Conservation (phyloP, 805 yeast genomes). For the Nakazawaea laoshanensis region DNA sequence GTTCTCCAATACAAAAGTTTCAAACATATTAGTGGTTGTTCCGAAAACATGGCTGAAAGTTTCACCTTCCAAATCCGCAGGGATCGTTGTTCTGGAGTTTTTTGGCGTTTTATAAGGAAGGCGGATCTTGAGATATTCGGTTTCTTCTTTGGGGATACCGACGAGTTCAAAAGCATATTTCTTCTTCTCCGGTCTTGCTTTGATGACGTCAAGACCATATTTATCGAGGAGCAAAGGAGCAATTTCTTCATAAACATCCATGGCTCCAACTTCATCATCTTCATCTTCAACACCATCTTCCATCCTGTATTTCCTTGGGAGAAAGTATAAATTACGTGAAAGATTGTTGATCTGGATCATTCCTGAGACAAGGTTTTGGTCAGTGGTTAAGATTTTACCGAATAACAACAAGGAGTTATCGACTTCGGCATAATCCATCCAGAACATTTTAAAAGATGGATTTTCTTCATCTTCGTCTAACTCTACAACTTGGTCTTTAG, state of each 20-base stretch:
- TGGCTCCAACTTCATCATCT: conserved; percentile 33
- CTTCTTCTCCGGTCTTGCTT: conserved; percentile 61
- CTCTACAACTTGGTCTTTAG: conserved; percentile 18
- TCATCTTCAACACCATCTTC: conserved; percentile 21
- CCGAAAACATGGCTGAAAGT: conserved; percentile 81
- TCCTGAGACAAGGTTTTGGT: conserved; percentile 57
- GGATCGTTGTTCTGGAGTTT: conserved; percentile 37
- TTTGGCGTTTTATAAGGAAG: conserved; percentile 67
- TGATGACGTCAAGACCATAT: conserved; percentile 52
- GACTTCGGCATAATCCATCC: conserved; percentile 85
- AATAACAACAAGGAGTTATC: conserved; percentile 62
- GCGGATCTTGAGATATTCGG: conserved; percentile 72
- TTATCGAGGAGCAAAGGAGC: conserved; percentile 54
- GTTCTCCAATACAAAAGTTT: conserved; percentile 73
- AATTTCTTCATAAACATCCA: conserved; percentile 75
- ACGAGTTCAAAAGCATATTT: conserved; percentile 87
- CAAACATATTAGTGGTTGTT: conserved; percentile 63
- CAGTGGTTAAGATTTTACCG: conserved; percentile 66
- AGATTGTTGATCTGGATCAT: conserved; percentile 69
- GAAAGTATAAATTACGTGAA: conserved; percentile 62
- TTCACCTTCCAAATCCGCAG: conserved; percentile 62
- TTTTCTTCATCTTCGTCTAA: conserved; percentile 28
- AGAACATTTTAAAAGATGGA: conserved; percentile 62
- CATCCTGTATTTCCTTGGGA: conserved; percentile 47
- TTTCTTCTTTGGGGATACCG: conserved; percentile 60